A percentile compares a stretch with the other conserved stretches of the same genome.
These are phyloP conservation scores for Vitis vinifera DNA, from an alignment of 164 flowering plant species.

Conservation along the genomic window DNA sequence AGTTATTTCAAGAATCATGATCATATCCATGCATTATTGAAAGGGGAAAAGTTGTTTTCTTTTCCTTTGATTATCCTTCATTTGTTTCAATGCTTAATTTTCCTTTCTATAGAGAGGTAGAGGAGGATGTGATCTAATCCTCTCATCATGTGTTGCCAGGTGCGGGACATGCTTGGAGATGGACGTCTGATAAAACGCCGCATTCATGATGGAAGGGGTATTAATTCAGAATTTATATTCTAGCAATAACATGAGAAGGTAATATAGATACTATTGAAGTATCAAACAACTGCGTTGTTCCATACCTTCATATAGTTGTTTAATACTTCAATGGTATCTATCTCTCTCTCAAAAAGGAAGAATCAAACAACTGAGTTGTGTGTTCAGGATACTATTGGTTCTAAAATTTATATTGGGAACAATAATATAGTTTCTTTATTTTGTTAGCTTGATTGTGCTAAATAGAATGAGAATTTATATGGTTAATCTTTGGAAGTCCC, in stretches of 20 bases:
- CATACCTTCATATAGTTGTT: neutral
- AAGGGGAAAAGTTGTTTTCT: neutral
- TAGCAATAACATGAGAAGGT: neutral
- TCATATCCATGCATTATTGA: neutral
- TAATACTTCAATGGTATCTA: too few relatives aligned
- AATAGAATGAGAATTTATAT: too few relatives aligned
- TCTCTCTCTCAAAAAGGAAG: too few relatives aligned
- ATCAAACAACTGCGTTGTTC: neutral
- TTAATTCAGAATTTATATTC: neutral
- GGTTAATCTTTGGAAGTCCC: too few relatives aligned
- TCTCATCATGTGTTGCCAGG: conserved; percentile 38
- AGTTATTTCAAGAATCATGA: neutral
- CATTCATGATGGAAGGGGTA: conserved; percentile 91
- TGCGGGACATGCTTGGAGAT: conserved; percentile 97
- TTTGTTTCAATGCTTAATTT: neutral
- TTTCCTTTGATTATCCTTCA: neutral
- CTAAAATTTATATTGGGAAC: too few relatives aligned
- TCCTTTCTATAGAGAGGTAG: neutral
- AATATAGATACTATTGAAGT: neutral
- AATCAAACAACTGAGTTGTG: too few relatives aligned
- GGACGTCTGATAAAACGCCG: conserved; percentile 97
- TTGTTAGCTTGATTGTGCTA: too few relatives aligned
- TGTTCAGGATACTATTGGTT: too few relatives aligned
- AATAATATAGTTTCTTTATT: too few relatives aligned
- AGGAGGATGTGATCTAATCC: neutral